Percentiles rank a stretch among this genome's conserved stretches.
Evolutionary conservation across 2,329 filamentous ascomycete genomes (phyloP).

Genomic region (Cytospora schulzeri): DNA sequence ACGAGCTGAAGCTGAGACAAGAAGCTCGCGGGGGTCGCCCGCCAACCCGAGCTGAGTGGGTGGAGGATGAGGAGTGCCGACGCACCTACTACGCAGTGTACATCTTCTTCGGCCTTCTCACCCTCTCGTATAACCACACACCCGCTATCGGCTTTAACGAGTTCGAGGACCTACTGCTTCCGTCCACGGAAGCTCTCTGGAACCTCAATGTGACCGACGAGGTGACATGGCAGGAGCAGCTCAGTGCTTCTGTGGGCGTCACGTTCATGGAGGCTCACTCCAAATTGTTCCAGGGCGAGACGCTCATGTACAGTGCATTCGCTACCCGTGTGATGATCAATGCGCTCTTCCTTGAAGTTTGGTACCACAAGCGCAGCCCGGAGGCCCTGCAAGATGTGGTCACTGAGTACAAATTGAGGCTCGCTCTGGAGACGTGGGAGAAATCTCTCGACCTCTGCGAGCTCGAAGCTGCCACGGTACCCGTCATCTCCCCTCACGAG

Average conservation of each 20-base stretch:
- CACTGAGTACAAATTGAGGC: constrained; percentile 94
- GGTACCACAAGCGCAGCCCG: constrained; percentile 98
- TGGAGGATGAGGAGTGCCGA: constrained; percentile 93
- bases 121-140: constrained; percentile 95
- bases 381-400: constrained; percentile 96
- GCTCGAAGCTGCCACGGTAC: constrained; percentile 83
- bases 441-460: constrained; percentile 93
- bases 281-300: constrained; percentile 91
- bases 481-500: constrained; percentile 91
- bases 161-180: constrained; percentile 89
- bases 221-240: constrained; percentile 78
- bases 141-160: constrained; percentile 98
- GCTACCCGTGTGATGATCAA: constrained; percentile 99
- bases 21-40: constrained; percentile 78
- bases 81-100: constrained; percentile 98
- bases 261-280: constrained; percentile 95
- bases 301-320: constrained; percentile 90
- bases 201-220: constrained; percentile 81
- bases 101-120: constrained; percentile 96
- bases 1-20: constrained; percentile 90
- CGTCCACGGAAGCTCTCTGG: constrained; percentile 93
- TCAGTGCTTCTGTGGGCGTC: constrained; percentile 70
- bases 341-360: constrained; percentile 94
- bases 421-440: constrained; percentile 98
- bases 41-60: constrained; percentile 86